Percentiles rank a stretch among this genome's conserved stretches.
These are phyloP conservation scores for Pelargonium fulgidum DNA, from an alignment of 441 rosid species.

Conservation along the genomic window DNA sequence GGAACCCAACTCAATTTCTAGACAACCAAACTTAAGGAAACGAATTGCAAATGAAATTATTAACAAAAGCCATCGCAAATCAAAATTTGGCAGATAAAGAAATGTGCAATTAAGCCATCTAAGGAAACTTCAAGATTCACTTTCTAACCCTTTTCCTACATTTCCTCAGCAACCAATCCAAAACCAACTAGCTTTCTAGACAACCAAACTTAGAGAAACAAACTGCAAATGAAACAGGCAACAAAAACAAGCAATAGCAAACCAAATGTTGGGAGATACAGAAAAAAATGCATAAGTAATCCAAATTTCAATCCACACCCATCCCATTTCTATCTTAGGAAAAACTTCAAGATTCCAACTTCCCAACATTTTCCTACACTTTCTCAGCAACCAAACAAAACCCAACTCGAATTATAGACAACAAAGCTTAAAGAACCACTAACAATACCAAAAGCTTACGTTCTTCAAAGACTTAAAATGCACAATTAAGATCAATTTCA, in stretches of 20 bases:
- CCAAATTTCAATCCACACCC: too few species aligned
- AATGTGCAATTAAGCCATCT: too few species aligned
- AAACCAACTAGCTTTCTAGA: neutral
- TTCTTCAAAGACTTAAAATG: conserved; percentile 32
- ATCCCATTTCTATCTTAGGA: too few species aligned
- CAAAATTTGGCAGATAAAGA: conserved; percentile 4
- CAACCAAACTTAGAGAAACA: neutral
- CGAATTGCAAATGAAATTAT: neutral
- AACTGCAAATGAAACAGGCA: too few species aligned
- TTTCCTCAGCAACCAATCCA: neutral
- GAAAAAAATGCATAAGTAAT: too few species aligned
- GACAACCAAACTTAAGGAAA: neutral
- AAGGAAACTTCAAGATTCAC: too few species aligned
- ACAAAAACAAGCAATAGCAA: too few species aligned
- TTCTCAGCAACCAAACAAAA: conserved; percentile 9
- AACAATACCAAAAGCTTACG: conserved; percentile 29
- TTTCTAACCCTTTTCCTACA: neutral
- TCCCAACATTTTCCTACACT: conserved; percentile 6
- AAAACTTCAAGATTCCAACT: neutral
- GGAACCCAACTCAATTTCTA: neutral
- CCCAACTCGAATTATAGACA: neutral
- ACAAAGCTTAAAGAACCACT: conserved; percentile 2
- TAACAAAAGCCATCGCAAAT: conserved; percentile 35
- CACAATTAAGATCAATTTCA: too few species aligned
- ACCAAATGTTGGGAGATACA: too few species aligned